A percentile compares a stretch with the other conserved stretches of the same genome.
Evolutionary conservation across 805 yeast species (phyloP).

Genomic region (Cyberlindnera saturnus): DNA sequence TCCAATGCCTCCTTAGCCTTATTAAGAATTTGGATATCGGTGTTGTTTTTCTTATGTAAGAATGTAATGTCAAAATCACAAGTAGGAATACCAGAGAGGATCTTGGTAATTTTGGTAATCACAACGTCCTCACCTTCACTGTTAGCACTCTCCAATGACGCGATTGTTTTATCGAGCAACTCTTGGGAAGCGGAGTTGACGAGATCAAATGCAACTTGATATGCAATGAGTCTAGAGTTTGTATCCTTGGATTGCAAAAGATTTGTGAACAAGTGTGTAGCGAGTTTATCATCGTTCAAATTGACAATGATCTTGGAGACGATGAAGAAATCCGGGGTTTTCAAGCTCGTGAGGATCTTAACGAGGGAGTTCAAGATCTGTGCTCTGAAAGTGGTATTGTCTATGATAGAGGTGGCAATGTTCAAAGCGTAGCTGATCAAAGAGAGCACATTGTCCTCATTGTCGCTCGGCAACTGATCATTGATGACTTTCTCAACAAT

Average conservation of each 20-base stretch:
- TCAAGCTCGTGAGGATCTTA: conserved; percentile 47
- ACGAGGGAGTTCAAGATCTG: conserved; percentile 60
- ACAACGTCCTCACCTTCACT: conserved; percentile 22
- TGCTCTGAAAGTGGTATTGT: conserved; percentile 60
- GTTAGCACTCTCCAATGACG: conserved; percentile 29
- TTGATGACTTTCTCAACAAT: conserved; percentile 57
- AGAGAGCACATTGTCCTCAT: conserved; percentile 47
- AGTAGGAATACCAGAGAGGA: conserved; percentile 87
- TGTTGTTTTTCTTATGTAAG: conserved; percentile 76
- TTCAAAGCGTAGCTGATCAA: conserved; percentile 71
- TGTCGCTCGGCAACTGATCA: conserved; percentile 29
- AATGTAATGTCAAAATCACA: conserved; percentile 90
- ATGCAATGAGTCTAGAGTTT: conserved; percentile 54
- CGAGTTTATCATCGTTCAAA: conserved; percentile 69
- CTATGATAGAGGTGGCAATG: conserved; percentile 62
- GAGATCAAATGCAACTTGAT: conserved; percentile 92
- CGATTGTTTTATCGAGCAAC: conserved; percentile 54
- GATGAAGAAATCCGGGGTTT: conserved; percentile 73
- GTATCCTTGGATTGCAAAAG: conserved; percentile 40
- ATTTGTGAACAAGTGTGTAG: conserved; percentile 60
- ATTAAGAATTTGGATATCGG: conserved; percentile 76
- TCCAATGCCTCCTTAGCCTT: conserved; percentile 78
- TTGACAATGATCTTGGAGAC: conserved; percentile 84
- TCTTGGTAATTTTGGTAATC: conserved; percentile 48
- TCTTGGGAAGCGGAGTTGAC: conserved; percentile 91